Evolutionary conservation across 169 alveolate species (phyloP).

Genomic region (Babesia bovis): DNA sequence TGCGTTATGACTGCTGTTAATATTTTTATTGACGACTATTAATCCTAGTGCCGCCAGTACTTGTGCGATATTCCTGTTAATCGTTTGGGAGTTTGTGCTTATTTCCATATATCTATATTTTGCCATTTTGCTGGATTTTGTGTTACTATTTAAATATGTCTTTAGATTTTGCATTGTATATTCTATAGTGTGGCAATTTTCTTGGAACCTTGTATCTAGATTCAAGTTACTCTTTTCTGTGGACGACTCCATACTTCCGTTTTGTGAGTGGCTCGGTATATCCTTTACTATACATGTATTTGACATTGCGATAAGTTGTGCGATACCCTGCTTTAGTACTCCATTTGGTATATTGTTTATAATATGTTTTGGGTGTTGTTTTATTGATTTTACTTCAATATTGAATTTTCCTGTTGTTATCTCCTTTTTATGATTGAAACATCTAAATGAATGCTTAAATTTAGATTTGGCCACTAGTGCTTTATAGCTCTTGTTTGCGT

Average conservation of each 20-base stretch:
- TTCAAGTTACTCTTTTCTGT: background rate
- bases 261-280: too few relatives aligned
- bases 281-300: too few relatives aligned
- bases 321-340: background rate
- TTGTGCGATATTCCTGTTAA: constrained; percentile 43
- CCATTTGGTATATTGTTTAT: background rate
- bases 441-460: constrained; percentile 10
- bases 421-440: constrained; percentile 17
- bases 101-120: constrained; percentile 45
- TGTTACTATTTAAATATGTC: background rate
- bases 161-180: background rate
- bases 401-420: constrained; percentile 3
- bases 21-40: background rate
- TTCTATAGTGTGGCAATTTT: background rate
- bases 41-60: constrained; percentile 40
- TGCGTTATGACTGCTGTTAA: background rate
- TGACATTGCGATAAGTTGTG: constrained; percentile 21
- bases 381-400: constrained; percentile 1
- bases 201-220: background rate
- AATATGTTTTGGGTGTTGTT: too few relatives aligned
- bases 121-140: background rate
- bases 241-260: too few relatives aligned
- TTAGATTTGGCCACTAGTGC: background rate
- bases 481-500: constrained; percentile 5
- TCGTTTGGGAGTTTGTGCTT: background rate